Conservation (phyloP, 2,329 filamentous ascomycete genomes). For the Aspergillus aculeatinus region DNA sequence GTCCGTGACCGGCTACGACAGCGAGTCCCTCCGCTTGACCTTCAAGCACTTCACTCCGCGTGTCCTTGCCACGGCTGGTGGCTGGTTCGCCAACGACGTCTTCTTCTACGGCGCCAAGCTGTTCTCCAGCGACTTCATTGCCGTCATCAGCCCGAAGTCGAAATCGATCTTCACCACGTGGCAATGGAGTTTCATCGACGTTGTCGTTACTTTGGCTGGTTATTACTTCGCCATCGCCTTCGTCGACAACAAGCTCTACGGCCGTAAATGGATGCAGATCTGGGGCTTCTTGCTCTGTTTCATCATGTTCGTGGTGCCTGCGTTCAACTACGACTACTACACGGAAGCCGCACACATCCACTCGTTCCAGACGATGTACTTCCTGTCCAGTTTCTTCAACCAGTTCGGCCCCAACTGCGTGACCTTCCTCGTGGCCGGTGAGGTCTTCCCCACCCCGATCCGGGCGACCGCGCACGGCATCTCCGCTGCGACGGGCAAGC, state of each 20-base stretch:
- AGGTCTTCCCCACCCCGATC: constrained; percentile 89
- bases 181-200: constrained; percentile 6
- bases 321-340: constrained; percentile 7
- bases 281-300: constrained; percentile 6
- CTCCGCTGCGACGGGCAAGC: constrained; percentile 85
- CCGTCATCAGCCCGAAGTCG: constrained; percentile 1
- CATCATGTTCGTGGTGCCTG: constrained; percentile 5
- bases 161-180: constrained; percentile 2
- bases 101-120: constrained; percentile 9
- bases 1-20: constrained; percentile 5
- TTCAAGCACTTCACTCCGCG: constrained; percentile 6
- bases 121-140: constrained; percentile 4
- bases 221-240: constrained; percentile 1
- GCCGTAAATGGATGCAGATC: constrained; percentile 7
- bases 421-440: constrained; percentile 90
- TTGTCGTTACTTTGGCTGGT: background rate
- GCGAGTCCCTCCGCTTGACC: background rate
- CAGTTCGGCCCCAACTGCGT: constrained; percentile 76
- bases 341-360: constrained; percentile 4
- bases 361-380: constrained; percentile 7
- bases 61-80: constrained; percentile 1
- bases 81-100: constrained; percentile 7
- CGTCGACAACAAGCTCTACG: constrained; percentile 8
- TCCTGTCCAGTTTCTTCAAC: constrained; percentile 8
- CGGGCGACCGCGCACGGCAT: constrained; percentile 92